Conservation (phyloP, 2,329 filamentous ascomycete species). For the Ophiostoma triangulosporum region DNA sequence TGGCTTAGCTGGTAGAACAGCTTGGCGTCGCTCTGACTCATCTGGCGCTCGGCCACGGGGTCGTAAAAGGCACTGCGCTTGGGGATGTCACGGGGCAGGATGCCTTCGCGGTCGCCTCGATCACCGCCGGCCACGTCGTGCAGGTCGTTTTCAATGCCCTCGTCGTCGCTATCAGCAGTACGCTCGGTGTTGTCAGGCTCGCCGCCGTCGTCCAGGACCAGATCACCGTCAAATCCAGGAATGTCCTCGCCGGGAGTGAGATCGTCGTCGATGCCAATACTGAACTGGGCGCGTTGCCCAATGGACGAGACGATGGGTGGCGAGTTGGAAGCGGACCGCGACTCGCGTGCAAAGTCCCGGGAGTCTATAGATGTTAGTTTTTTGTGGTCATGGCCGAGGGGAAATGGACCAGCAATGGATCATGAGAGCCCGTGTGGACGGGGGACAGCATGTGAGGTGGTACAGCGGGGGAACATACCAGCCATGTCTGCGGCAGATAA, state of each 20-base stretch:
- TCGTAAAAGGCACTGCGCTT: constrained; percentile 81
- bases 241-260: neutral
- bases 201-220: neutral
- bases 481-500: neutral
- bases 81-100: constrained; percentile 47
- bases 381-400: neutral
- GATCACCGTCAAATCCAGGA: neutral
- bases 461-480: neutral
- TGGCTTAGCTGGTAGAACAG: constrained; percentile 89
- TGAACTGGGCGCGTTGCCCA: neutral
- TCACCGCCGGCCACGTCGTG: constrained; percentile 6
- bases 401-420: too few species aligned
- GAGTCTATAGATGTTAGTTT: neutral
- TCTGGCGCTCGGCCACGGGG: constrained; percentile 81
- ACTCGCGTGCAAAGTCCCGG: neutral
- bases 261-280: neutral
- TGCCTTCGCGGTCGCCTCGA: constrained; percentile 33
- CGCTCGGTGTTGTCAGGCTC: neutral
- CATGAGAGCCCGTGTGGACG: too few species aligned
- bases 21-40: constrained; percentile 89
- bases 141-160: constrained; percentile 21
- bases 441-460: neutral
- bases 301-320: constrained; percentile 1
- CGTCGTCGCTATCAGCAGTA: constrained; percentile 17
- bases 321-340: constrained; percentile 10